These are phyloP conservation scores for Omphalotus guepiniiformis DNA, from an alignment of 768 basidiomycete genomes.

Conservation along the genomic window DNA sequence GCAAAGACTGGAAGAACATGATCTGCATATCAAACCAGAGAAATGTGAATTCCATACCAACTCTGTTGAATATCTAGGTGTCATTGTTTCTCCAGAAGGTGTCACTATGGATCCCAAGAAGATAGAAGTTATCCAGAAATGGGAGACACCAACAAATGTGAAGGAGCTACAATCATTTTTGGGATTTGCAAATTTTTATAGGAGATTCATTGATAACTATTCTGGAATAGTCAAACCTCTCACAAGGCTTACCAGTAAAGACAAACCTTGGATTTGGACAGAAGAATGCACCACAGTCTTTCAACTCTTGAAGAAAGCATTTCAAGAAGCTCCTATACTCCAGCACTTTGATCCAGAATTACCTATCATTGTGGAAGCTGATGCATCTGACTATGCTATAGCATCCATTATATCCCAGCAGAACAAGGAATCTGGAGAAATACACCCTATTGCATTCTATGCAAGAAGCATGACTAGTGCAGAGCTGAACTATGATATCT, in stretches of 20 bases:
- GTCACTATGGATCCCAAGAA: constrained; percentile 35
- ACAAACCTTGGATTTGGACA: neutral
- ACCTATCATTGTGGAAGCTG: constrained; percentile 9
- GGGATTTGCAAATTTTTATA: constrained; percentile 38
- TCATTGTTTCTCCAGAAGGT: neutral
- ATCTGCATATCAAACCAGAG: constrained; percentile 19
- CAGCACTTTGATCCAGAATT: constrained; percentile 7
- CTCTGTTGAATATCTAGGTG: constrained; percentile 17
- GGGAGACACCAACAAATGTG: constrained; percentile 29
- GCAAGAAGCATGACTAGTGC: constrained; percentile 13
- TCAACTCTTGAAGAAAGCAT: constrained; percentile 12
- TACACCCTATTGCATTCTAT: constrained; percentile 23
- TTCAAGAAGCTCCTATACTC: constrained; percentile 13
- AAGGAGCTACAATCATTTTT: constrained; percentile 35
- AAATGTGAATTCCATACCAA: constrained; percentile 19
- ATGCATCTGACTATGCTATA: constrained; percentile 16
- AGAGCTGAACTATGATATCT: constrained; percentile 28
- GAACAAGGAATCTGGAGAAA: constrained; percentile 2
- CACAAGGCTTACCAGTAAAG: neutral
- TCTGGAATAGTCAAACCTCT: constrained; percentile 16
- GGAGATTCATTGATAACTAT: constrained; percentile 29
- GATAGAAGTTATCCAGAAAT: constrained; percentile 29
- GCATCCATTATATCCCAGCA: constrained; percentile 10
- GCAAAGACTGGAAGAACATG: constrained; percentile 14
- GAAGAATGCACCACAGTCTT: constrained; percentile 8